Percentiles rank a stretch among this genome's conserved stretches.
Conservation (phyloP, 148 eudicot genomes). For the Arctostaphylos glauca region DNA sequence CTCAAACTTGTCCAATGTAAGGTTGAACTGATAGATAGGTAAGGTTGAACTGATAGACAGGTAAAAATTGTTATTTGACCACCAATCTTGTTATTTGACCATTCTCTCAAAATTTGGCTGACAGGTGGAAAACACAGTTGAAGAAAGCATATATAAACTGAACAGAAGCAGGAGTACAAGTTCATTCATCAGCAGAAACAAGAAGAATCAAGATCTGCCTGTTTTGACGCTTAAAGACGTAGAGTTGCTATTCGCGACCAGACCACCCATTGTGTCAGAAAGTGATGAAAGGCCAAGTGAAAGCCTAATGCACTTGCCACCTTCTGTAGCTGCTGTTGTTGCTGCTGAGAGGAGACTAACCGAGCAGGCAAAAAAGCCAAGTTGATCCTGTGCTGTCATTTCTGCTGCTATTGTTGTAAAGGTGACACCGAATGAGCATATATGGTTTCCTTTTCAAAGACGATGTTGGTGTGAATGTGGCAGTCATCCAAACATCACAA, state of each 20-base stretch:
- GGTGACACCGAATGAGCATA: background rate
- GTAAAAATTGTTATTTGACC: too few species aligned
- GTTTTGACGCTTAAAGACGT: constrained; percentile 74
- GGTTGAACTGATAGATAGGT: background rate
- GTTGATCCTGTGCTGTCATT: background rate
- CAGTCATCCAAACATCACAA: background rate
- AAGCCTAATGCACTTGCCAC: constrained; percentile 64
- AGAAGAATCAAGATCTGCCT: constrained; percentile 83
- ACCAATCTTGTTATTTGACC: background rate
- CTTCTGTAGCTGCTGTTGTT: constrained; percentile 79
- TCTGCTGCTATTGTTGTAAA: background rate
- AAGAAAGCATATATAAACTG: constrained; percentile 82
- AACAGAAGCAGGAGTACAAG: constrained; percentile 64
- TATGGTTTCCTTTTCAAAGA: background rate
- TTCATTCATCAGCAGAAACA: constrained; percentile 68
- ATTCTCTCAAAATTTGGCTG: constrained; percentile 13
- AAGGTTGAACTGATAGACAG: background rate
- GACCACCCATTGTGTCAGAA: constrained; percentile 21
- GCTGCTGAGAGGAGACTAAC: constrained; percentile 81
- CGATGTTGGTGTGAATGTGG: background rate
- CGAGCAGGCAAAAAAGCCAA: constrained; percentile 20
- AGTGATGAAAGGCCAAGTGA: constrained; percentile 29
- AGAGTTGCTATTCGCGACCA: constrained; percentile 61
- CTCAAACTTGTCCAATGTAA: background rate
- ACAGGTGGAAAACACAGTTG: constrained; percentile 87